A percentile compares a stretch with the other conserved stretches of the same genome.
phyloP scores from a whole-genome alignment of 768 basidiomycete species.

The Mycena kentingensis region DNA sequence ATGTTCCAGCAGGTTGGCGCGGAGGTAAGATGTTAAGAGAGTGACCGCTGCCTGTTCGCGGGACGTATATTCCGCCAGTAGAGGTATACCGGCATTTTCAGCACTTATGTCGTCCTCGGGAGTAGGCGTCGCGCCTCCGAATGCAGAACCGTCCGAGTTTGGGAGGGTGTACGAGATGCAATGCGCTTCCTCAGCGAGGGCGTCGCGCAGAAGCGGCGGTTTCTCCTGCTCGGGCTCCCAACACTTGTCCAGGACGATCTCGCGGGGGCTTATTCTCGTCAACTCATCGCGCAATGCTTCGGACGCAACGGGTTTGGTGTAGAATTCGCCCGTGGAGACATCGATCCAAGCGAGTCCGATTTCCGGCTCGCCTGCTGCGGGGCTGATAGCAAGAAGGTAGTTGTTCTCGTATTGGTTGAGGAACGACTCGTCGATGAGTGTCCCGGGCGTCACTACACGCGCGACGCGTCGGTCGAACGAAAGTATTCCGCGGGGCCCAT shows the following conservation, averaged over 20 bases:
- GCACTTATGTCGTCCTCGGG: constrained; percentile 20
- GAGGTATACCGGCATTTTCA: constrained; percentile 6
- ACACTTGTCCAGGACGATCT: constrained; percentile 67
- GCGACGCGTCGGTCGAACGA: constrained; percentile 80
- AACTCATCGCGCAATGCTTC: constrained; percentile 77
- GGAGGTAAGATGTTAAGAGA: constrained; percentile 67
- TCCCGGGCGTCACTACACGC: constrained; percentile 90
- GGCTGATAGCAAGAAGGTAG: constrained; percentile 73
- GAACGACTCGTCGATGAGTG: constrained; percentile 90
- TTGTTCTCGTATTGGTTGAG: constrained; percentile 86
- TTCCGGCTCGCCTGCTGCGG: constrained; percentile 11
- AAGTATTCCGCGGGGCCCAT: constrained; percentile 47
- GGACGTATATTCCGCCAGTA: constrained; percentile 28
- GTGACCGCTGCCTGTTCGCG: constrained; percentile 58
- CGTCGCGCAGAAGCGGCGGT: constrained; percentile 48
- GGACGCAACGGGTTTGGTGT: constrained; percentile 60
- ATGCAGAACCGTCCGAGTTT: background rate
- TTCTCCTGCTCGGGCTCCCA: constrained; percentile 38
- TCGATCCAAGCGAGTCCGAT: constrained; percentile 93
- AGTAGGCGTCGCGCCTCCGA: background rate
- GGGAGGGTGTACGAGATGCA: constrained; percentile 53
- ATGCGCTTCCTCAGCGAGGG: constrained; percentile 55
- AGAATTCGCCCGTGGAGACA: constrained; percentile 92
- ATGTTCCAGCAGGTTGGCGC: constrained; percentile 70
- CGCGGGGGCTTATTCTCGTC: constrained; percentile 76